phyloP scores from a whole-genome alignment of 2,329 filamentous ascomycete species.

The Epichloe gansuensis region DNA sequence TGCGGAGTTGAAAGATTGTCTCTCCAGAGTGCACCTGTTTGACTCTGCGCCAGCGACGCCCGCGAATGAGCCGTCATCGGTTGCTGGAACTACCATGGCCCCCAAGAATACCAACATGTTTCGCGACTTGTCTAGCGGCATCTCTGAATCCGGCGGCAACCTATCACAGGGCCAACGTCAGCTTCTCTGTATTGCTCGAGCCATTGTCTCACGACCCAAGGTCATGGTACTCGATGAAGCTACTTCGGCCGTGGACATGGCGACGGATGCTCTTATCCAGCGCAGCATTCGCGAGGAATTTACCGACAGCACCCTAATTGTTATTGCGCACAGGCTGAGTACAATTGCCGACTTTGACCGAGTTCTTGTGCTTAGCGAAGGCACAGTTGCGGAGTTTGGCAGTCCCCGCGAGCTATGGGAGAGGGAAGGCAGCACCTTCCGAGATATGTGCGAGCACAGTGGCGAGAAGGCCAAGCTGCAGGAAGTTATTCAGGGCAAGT shows the following conservation, averaged over 20 bases:
- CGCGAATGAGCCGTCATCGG: conserved; percentile 25
- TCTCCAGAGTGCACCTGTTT: conserved; percentile 59
- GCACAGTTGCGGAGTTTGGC: conserved; percentile 55
- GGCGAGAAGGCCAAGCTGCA: conserved; percentile 44
- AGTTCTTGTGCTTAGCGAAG: conserved; percentile 59
- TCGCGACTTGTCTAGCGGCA: conserved; percentile 45
- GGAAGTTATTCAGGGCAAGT: conserved; percentile 28
- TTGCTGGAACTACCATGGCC: conserved; percentile 19
- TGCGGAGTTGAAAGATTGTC: conserved; percentile 53
- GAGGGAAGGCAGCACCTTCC: conserved; percentile 40
- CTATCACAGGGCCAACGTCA: conserved; percentile 67
- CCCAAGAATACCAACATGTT: conserved; percentile 54
- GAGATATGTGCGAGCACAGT: conserved; percentile 50
- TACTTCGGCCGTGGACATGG: conserved; percentile 67
- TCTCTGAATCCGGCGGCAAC: conserved; percentile 63
- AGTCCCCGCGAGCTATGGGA: conserved; percentile 50
- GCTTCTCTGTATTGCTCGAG: conserved; percentile 61
- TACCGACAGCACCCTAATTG: conserved; percentile 53
- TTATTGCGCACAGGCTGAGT: conserved; percentile 64
- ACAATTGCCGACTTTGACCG: conserved; percentile 69
- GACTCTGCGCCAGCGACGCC: conserved; percentile 28
- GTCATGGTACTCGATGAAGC: conserved; percentile 75
- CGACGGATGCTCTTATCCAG: conserved; percentile 63
- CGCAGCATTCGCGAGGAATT: conserved; percentile 62
- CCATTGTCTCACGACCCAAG: conserved; percentile 59